These are phyloP conservation scores for Rhizopogon rudus DNA, from an alignment of 768 basidiomycete species.

Conservation along the genomic window DNA sequence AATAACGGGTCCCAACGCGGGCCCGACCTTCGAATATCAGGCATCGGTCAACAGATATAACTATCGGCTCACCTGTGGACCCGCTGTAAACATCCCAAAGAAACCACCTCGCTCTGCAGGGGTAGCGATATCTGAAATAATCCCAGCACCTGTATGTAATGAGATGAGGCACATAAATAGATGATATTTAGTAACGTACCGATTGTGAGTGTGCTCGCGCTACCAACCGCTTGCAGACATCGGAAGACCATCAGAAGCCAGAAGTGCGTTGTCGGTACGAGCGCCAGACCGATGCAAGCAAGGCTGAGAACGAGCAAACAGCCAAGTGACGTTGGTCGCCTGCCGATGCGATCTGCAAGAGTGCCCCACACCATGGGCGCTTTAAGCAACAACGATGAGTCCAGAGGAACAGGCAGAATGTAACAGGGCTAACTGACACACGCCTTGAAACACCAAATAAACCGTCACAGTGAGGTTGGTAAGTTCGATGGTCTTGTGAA, in stretches of 20 bases:
- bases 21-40: constrained; percentile 40
- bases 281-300: constrained; percentile 55
- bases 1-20: constrained; percentile 42
- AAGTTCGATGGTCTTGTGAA: constrained; percentile 57
- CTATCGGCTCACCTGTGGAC: constrained; percentile 44
- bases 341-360: constrained; percentile 55
- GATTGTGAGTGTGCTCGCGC: constrained; percentile 66
- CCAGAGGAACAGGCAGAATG: background rate
- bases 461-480: constrained; percentile 74
- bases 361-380: constrained; percentile 55
- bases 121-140: constrained; percentile 68
- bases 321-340: constrained; percentile 51
- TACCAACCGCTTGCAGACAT: constrained; percentile 68
- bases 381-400: constrained; percentile 10
- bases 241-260: constrained; percentile 75
- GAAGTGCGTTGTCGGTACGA: constrained; percentile 48
- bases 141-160: constrained; percentile 49
- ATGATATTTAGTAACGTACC: constrained; percentile 30
- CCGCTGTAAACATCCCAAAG: constrained; percentile 57
- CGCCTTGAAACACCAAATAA: constrained; percentile 40
- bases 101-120: constrained; percentile 67
- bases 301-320: constrained; percentile 57
- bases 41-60: background rate
- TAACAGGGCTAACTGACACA: constrained; percentile 9
- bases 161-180: background rate